Percentiles rank a stretch among this genome's conserved stretches.
Conservation (phyloP, 78 protist species). For the Mastigamoeba balamuthi region DNA sequence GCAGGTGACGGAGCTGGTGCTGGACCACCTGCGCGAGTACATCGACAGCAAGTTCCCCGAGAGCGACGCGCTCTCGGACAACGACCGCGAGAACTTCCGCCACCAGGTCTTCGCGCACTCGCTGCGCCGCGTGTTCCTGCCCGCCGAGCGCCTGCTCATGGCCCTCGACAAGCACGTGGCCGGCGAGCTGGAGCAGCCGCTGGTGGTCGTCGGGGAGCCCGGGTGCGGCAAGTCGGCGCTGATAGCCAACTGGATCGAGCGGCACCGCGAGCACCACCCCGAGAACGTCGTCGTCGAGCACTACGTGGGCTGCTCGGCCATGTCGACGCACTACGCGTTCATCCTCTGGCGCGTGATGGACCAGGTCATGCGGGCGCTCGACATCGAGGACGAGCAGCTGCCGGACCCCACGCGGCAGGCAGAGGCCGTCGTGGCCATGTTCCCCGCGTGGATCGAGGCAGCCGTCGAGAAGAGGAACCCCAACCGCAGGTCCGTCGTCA, state of each 20-base stretch:
- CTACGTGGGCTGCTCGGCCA: constrained; percentile 42
- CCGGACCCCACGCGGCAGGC: neutral
- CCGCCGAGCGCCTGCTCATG: constrained; percentile 14
- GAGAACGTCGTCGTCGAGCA: constrained; percentile 22
- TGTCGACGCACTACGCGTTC: constrained; percentile 7
- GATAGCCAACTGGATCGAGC: constrained; percentile 31
- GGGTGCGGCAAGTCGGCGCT: constrained; percentile 9
- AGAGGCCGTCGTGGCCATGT: neutral
- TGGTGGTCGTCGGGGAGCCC: constrained; percentile 29
- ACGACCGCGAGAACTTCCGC: constrained; percentile 37
- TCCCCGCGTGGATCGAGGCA: neutral
- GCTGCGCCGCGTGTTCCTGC: constrained; percentile 7
- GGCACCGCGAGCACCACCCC: constrained; percentile 51
- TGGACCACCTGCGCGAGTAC: constrained; percentile 25
- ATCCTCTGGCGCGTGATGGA: constrained; percentile 28
- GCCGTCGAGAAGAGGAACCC: too few relatives aligned
- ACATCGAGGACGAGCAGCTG: neutral
- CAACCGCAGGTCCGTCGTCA: too few relatives aligned
- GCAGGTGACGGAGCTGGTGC: constrained; percentile 32
- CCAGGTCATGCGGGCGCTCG: constrained; percentile 13
- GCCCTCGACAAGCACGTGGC: constrained; percentile 23
- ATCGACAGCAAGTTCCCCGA: constrained; percentile 35
- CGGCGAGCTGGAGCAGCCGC: neutral
- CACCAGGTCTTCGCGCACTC: constrained; percentile 14
- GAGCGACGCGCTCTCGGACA: neutral